These are phyloP conservation scores for Colletotrichum sp. DNA, from an alignment of 2,329 filamentous ascomycete species.

Conservation along the genomic window DNA sequence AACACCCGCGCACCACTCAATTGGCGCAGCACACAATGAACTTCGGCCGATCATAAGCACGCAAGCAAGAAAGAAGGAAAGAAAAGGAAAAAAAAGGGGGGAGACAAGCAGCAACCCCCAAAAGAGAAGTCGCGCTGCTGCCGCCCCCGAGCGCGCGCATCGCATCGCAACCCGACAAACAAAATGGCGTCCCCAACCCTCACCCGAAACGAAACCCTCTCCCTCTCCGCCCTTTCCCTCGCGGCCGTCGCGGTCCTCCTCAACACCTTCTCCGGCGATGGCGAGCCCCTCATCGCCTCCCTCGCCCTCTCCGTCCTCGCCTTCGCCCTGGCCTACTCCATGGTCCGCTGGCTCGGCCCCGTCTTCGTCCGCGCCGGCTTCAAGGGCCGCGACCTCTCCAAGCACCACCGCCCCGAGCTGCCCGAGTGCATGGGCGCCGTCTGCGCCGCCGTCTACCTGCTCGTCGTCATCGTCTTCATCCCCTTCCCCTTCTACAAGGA, in stretches of 20 bases:
- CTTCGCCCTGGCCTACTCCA: conserved; percentile 80
- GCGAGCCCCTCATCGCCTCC: conserved; percentile 87
- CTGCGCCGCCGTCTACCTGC: conserved; percentile 89
- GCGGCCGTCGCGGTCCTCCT: conserved; percentile 76
- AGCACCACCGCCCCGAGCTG: conserved; percentile 71
- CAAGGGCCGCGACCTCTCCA: conserved; percentile 89
- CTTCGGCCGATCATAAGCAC: background rate
- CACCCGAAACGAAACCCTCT: conserved; percentile 57
- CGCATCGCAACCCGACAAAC: conserved; percentile 9
- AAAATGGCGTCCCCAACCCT: conserved; percentile 44
- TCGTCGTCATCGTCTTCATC: conserved; percentile 89
- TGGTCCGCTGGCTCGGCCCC: conserved; percentile 92
- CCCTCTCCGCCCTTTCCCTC: conserved; percentile 66
- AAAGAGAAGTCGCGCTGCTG: background rate
- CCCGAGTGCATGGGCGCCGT: conserved; percentile 97
- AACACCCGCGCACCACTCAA: background rate
- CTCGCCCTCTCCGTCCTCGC: conserved; percentile 85
- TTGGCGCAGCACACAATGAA: conserved; percentile 1
- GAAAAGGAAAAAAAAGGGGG: background rate
- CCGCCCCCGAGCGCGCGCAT: background rate
- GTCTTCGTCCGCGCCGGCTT: conserved; percentile 88
- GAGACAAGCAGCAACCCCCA: background rate
- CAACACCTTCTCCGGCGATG: conserved; percentile 84
- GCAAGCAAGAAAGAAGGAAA: background rate
- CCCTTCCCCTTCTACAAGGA: conserved; percentile 99